Evolutionary conservation across 352 stramenopile genomes (phyloP).

Genomic region (Thraustotheca clavata): DNA sequence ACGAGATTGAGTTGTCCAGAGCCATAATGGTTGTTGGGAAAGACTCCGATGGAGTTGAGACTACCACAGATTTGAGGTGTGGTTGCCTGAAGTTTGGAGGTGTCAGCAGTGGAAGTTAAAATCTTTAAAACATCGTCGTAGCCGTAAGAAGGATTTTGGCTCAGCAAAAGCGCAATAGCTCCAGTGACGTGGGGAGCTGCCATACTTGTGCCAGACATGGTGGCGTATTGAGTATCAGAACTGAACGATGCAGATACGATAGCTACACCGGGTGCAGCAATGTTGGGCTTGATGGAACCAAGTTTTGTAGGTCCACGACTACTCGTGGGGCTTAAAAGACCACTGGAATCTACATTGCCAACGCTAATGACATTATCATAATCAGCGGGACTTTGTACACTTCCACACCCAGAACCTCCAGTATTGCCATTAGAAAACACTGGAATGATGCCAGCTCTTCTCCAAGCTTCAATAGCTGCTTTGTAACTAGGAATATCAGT

Average conservation of each 20-base stretch:
- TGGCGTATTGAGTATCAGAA: constrained; percentile 37
- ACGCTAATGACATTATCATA: constrained; percentile 51
- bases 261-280: constrained; percentile 36
- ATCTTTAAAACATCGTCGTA: constrained; percentile 37
- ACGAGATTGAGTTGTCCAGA: constrained; percentile 19
- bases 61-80: constrained; percentile 30
- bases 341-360: constrained; percentile 40
- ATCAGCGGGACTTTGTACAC: constrained; percentile 44
- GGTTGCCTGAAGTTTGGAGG: constrained; percentile 25
- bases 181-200: constrained; percentile 50
- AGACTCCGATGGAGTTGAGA: constrained; percentile 25
- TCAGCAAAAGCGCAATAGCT: constrained; percentile 44
- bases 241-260: constrained; percentile 44
- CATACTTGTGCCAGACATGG: constrained; percentile 61
- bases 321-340: constrained; percentile 38
- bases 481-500: constrained; percentile 33
- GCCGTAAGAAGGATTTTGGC: constrained; percentile 28
- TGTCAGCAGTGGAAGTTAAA: constrained; percentile 28
- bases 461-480: constrained; percentile 36
- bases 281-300: constrained; percentile 42
- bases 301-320: constrained; percentile 41
- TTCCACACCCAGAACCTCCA: constrained; percentile 33
- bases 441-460: constrained; percentile 43
- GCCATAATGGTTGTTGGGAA: constrained; percentile 39
- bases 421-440: constrained; percentile 49